Base-by-base conservation (phyloP, 2,329 filamentous ascomycete genomes). In the Geosmithia morbida region DNA sequence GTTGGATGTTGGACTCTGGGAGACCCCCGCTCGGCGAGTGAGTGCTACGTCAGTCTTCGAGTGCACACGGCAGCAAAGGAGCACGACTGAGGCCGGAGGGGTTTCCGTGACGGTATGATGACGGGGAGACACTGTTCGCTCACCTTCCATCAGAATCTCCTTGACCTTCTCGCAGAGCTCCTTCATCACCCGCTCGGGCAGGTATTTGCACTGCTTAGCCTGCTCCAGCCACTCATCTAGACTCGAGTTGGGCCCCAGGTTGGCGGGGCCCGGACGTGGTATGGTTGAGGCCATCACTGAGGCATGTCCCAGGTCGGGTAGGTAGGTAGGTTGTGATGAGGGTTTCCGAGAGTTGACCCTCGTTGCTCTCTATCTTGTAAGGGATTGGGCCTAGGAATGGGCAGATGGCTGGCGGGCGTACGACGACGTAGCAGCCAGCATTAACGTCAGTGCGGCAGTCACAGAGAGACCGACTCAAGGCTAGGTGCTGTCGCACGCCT, bases 151-250 rank as follows among this genome's bases (percentile, higher is more conserved):
- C 58, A 98, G 75, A 54, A 87, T 94, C 68, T 97, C 92, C 71
- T 98, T 98, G 51, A 97, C 92, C 62, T 94, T 94, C 70, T 98
- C 92, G 65, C 92, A 98, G 45, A 98, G 76, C 65, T 94, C 86
- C 74, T 98, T 98, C 92, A 98, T 98, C 59, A 94, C 87, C 52
- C 83, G 71, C 68, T 98, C 92, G 45, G 92, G 92, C 46, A 98
- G 77, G 64, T 97, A 96, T 65, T 94, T 92, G 70, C 92, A 97
- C 66, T 92, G 85, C 67, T 95, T 96, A 43, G 92, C 92, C 65
- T 94, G 86, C 61, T 92, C 86, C 30, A 98, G 76, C 92, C 92
- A 98, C 69, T 97, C 89, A 63, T 96, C 87, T 33, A 94, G 81
- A 14, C 87, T 87, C 40, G 89, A 86, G 62, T 87, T 86, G 49